Conservation (phyloP, 108 stramenopile species). For the Cylindrotheca fusiformis region DNA sequence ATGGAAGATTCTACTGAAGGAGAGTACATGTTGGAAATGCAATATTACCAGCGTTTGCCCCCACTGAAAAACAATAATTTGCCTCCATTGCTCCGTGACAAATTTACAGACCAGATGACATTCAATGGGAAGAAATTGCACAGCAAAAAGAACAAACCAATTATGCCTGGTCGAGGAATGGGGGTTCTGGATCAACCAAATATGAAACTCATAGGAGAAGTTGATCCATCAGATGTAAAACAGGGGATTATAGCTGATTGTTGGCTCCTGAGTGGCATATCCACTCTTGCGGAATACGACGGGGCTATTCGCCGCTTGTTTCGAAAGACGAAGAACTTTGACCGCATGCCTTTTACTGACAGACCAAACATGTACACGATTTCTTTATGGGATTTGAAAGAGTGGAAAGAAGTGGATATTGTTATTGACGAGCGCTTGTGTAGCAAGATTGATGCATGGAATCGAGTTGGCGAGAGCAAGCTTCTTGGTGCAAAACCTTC, state of each 20-base stretch:
- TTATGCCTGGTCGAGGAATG: slow-evolving; percentile 44
- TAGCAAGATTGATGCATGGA: background rate
- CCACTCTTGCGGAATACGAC: slow-evolving; percentile 25
- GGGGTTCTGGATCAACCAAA: slow-evolving; percentile 27
- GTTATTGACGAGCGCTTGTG: slow-evolving; percentile 19
- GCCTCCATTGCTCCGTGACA: slow-evolving; percentile 12
- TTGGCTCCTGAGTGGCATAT: slow-evolving; percentile 23
- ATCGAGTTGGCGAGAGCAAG: background rate
- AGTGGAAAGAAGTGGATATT: slow-evolving; percentile 27
- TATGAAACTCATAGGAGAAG: slow-evolving; percentile 33
- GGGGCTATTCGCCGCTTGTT: slow-evolving; percentile 18
- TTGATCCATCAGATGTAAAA: slow-evolving; percentile 40
- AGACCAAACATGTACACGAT: slow-evolving; percentile 24
- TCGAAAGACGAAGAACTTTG: slow-evolving; percentile 17
- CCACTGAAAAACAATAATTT: slow-evolving; percentile 7
- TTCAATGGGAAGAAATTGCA: slow-evolving; percentile 21
- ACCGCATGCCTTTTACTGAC: slow-evolving; percentile 4
- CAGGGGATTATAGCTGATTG: slow-evolving; percentile 31
- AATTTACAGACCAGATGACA: slow-evolving; percentile 17
- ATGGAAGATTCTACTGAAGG: slow-evolving; percentile 2
- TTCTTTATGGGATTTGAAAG: slow-evolving; percentile 15
- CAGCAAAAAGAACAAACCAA: slow-evolving; percentile 6
- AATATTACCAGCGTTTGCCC: slow-evolving; percentile 14
- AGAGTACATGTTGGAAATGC: background rate
- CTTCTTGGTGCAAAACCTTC: slow-evolving; percentile 20